Evolutionary conservation across 768 basidiomycete species (phyloP).

Genomic region (Mrakia frigida): DNA sequence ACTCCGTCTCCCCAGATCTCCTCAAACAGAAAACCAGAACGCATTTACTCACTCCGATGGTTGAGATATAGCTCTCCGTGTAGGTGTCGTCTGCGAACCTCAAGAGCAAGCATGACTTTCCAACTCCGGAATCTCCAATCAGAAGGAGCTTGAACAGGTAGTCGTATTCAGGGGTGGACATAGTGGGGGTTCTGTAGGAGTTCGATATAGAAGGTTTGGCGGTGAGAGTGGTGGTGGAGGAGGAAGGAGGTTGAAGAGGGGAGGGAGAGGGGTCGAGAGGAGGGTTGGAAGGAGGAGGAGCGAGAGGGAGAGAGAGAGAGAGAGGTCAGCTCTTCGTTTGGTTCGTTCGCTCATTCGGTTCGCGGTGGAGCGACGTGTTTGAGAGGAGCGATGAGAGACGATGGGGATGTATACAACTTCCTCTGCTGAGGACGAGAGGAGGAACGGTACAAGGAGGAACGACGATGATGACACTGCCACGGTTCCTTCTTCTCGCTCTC

Average conservation of each 20-base stretch:
- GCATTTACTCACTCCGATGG: constrained; percentile 29
- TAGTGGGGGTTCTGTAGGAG: constrained; percentile 44
- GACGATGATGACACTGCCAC: constrained; percentile 17
- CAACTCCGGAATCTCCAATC: constrained; percentile 67
- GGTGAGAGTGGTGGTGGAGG: background rate
- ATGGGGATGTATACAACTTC: background rate
- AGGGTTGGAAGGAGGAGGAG: background rate
- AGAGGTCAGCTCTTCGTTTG: too few relatives aligned
- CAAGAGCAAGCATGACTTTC: constrained; percentile 33
- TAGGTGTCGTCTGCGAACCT: constrained; percentile 34
- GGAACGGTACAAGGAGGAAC: background rate
- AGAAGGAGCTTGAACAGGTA: constrained; percentile 93
- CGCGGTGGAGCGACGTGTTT: background rate
- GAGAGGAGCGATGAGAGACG: background rate
- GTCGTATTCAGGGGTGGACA: constrained; percentile 93
- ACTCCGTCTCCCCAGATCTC: background rate
- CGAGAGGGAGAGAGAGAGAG: background rate
- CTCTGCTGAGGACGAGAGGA: background rate
- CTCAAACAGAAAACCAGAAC: background rate
- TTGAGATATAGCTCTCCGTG: constrained; percentile 33
- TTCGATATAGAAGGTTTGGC: background rate
- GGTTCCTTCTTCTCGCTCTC: background rate
- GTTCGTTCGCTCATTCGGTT: too few relatives aligned
- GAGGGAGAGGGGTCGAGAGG: background rate
- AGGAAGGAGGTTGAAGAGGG: background rate